Evolutionary conservation across 225 moss, liverwort and hornwort genomes (phyloP), one percentile per base, ranked within the genome.

Genomic region (Bryum argenteum): DNA sequence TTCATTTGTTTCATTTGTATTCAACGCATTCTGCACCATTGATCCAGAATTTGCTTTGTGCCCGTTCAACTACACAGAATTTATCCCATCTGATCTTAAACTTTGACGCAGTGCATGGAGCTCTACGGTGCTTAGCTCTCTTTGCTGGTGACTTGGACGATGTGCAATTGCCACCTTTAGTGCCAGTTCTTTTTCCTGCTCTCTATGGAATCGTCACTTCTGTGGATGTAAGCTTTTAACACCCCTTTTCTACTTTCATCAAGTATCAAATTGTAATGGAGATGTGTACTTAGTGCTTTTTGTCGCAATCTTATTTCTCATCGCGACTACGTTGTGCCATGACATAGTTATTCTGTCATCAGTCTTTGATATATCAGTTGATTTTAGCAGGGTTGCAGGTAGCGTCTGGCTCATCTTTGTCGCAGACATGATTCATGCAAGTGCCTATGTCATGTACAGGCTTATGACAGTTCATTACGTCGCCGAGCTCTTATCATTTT

Each of bases 141-240:
- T 95, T 95, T 79, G 89, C 94, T 74, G 90, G 90, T 65, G 94
- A 95, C 55, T 76, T 95, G 65, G 94, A 95, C 81, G 94, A 95
- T 80, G 53, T 89, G n/a, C 89, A 87, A 69, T 80, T 95, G 85
- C 94, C 94, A 60, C 91, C 92, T 58, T 80, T 95, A 45, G 85
- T 95, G 21, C 94, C 94, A 67, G 85, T 92, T 45, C 85, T 95
- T 56, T 95, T 95, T 76, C 92, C 94, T 74, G 87, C 90, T 72
- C 87, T 95, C 18, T 82, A 89, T 60, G 81, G 85, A 51, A 92
- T 95, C 65, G 87, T 95, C 61, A 77, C 94, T 55, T 73, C 89
- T 37, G 66, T 75, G 58, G 82, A 74, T 9, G 93, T 93, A 78
- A 82, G 87, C 74, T 54, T 40, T 52, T 58, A 20, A 63, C 61